These are phyloP conservation scores for Amauroascus verrucosus DNA, from an alignment of 2,329 filamentous ascomycete species.

Conservation along the genomic window DNA sequence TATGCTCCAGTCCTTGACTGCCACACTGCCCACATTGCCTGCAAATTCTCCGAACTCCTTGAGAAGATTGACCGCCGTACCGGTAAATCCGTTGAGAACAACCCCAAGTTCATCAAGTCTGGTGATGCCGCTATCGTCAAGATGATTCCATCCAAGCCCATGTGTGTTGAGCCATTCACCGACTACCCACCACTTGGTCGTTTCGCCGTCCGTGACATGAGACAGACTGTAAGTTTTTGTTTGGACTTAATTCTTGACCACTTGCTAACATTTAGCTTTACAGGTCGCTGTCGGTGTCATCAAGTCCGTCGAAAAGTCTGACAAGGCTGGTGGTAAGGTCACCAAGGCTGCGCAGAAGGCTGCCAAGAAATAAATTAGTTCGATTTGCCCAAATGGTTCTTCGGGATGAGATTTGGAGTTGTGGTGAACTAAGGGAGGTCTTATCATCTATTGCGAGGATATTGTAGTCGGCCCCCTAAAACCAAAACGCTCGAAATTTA, in stretches of 20 bases:
- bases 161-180: constrained; percentile 99
- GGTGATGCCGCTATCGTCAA: constrained; percentile 99
- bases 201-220: constrained; percentile 99
- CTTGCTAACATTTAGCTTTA: background rate
- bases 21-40: constrained; percentile 99
- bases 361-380: constrained; percentile 56
- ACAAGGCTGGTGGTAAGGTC: constrained; percentile 50
- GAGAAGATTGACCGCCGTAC: constrained; percentile 99
- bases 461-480: constrained; percentile 5
- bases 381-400: background rate
- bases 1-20: constrained; percentile 99
- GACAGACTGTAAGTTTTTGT: constrained; percentile 36
- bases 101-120: constrained; percentile 99
- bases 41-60: constrained; percentile 98
- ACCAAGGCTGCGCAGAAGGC: constrained; percentile 56
- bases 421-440: constrained; percentile 8
- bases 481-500: constrained; percentile 14
- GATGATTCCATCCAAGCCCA: constrained; percentile 99
- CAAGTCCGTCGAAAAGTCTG: constrained; percentile 68
- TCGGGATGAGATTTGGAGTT: constrained; percentile 13
- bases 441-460: constrained; percentile 6
- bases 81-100: constrained; percentile 85
- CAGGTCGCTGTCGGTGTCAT: constrained; percentile 82
- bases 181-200: constrained; percentile 98
- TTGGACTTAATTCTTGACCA: background rate